Percentiles rank a stretch among this genome's conserved stretches.
Conservation (phyloP, 371 early-diverging fungal species). For the Syncephalis fuscata region DNA sequence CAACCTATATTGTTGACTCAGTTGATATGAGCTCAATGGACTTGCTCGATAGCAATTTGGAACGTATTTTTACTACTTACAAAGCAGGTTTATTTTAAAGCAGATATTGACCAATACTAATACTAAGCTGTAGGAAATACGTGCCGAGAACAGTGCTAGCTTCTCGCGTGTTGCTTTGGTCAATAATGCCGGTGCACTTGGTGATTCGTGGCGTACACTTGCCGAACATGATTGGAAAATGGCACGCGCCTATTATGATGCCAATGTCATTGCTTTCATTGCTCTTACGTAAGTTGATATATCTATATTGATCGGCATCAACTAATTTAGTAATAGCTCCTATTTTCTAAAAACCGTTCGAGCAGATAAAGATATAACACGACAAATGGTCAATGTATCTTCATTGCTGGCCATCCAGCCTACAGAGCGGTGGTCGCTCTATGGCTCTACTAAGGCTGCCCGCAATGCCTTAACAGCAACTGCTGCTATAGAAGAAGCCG, state of each 20-base stretch:
- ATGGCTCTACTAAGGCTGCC: slow-evolving; percentile 77
- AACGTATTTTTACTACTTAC: slow-evolving; percentile 2
- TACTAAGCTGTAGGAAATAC: no score
- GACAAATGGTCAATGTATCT: slow-evolving; percentile 64
- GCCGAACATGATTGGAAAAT: slow-evolving; percentile 26
- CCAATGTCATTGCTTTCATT: slow-evolving; percentile 36
- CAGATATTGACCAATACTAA: no score
- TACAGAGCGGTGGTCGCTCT: slow-evolving; percentile 66
- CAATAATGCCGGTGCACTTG: slow-evolving; percentile 72
- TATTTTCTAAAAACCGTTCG: slow-evolving; percentile 17
- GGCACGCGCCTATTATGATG: slow-evolving; percentile 25
- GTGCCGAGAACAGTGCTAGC: no score
- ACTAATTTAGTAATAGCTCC: slow-evolving; percentile 12
- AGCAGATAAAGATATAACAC: slow-evolving; percentile 10
- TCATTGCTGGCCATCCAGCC: slow-evolving; percentile 64
- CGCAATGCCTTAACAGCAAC: slow-evolving; percentile 63
- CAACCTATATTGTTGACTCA: slow-evolving; percentile 7
- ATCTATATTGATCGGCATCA: slow-evolving; percentile 1
- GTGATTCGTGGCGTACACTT: slow-evolving; percentile 47
- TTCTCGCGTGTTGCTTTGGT: slow-evolving; percentile 25
- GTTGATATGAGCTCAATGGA: slow-evolving; percentile 10
- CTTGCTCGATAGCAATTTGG: slow-evolving; percentile 8
- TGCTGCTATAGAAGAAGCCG: slow-evolving; percentile 41
- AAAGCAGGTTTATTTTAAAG: no score
- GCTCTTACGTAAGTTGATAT: slow-evolving; percentile 21